Conservation (phyloP, 805 yeast genomes). For the Komagataella pseudopastoris region DNA sequence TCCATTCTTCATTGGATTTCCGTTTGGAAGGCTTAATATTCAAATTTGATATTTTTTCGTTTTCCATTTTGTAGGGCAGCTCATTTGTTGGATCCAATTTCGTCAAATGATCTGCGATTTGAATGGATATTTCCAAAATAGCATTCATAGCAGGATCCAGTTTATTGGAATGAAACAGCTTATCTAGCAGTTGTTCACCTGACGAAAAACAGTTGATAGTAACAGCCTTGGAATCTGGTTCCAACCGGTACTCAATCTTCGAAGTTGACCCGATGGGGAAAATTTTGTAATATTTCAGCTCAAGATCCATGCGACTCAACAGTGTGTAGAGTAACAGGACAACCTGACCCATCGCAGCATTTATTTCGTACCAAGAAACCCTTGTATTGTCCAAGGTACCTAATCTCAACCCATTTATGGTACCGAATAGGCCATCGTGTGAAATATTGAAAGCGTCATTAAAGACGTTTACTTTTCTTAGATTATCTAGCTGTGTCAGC, state of each 20-base stretch:
- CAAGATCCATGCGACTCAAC: constrained; percentile 38
- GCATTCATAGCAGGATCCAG: constrained; percentile 78
- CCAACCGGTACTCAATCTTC: constrained; percentile 42
- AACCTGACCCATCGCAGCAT: constrained; percentile 84
- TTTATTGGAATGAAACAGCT: constrained; percentile 59
- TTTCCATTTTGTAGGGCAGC: constrained; percentile 60
- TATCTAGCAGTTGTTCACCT: constrained; percentile 61
- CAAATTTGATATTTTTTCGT: constrained; percentile 65
- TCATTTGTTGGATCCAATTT: constrained; percentile 40
- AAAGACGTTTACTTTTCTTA: constrained; percentile 70
- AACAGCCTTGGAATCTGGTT: constrained; percentile 21
- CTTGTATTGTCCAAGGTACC: constrained; percentile 48
- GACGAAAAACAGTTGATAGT: constrained; percentile 47
- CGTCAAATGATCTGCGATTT: constrained; percentile 30
- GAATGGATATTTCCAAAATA: constrained; percentile 45
- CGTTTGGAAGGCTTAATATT: constrained; percentile 57
- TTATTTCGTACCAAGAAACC: constrained; percentile 84
- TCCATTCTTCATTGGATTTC: constrained; percentile 69
- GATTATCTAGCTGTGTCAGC: constrained; percentile 49
- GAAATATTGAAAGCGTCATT: constrained; percentile 76
- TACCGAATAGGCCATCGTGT: constrained; percentile 73
- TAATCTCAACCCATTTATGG: constrained; percentile 75
- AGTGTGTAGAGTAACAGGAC: constrained; percentile 58
- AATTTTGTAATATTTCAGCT: constrained; percentile 44
- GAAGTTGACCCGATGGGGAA: constrained; percentile 82